These are phyloP conservation scores for Gossypium laxum DNA, from an alignment of 441 rosid species.

Conservation along the genomic window DNA sequence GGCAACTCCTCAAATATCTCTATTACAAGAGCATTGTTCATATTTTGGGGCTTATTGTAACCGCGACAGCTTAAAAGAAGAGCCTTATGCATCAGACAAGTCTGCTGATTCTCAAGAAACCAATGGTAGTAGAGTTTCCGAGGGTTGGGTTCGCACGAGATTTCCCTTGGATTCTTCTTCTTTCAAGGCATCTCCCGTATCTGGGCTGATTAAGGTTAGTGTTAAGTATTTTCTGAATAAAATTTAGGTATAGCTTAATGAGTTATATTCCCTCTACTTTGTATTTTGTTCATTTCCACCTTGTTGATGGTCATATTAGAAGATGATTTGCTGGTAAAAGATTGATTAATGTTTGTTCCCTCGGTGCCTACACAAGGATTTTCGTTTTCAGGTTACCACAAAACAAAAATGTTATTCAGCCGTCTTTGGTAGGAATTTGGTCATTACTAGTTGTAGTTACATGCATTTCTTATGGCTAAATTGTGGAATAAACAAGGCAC, in stretches of 20 bases:
- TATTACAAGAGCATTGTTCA: constrained; percentile 69
- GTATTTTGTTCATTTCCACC: neutral
- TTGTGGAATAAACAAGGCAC: neutral
- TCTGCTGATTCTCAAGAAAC: constrained; percentile 31
- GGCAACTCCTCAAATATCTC: constrained; percentile 78
- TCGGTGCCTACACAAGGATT: neutral
- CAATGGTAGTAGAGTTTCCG: constrained; percentile 31
- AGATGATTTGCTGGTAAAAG: neutral
- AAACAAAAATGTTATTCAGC: neutral
- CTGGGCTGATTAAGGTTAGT: constrained; percentile 73
- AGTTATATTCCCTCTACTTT: neutral
- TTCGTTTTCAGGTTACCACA: neutral
- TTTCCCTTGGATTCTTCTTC: constrained; percentile 28
- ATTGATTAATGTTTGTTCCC: neutral
- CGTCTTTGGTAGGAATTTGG: neutral
- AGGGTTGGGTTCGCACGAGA: constrained; percentile 22
- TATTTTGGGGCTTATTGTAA: constrained; percentile 75
- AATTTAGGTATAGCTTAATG: neutral
- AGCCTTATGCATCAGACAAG: constrained; percentile 26
- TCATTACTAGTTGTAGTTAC: neutral
- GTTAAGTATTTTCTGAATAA: neutral
- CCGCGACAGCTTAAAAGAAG: constrained; percentile 28
- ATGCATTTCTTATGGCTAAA: neutral
- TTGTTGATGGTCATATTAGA: neutral
- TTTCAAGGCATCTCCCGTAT: constrained; percentile 37